Evolutionary conservation across 371 early-diverging fungal genomes (phyloP).

Genomic region (Capillidium rhysosporum): DNA sequence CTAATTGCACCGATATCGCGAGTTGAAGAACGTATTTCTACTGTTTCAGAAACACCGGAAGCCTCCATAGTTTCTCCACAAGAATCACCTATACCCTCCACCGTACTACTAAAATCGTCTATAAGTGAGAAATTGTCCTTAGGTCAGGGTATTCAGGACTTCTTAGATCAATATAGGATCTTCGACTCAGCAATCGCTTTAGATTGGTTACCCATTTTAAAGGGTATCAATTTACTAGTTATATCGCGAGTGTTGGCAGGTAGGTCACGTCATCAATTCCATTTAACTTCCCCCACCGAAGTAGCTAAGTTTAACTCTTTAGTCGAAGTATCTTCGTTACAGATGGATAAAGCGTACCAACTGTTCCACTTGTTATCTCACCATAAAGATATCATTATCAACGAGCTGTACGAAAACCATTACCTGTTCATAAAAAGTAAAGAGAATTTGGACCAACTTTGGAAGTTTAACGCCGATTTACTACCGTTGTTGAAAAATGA

Average conservation of each 20-base stretch:
- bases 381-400: not conserved
- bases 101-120: not conserved
- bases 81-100: not conserved
- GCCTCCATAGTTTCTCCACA: not conserved
- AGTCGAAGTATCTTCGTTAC: not conserved
- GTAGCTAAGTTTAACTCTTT: not conserved
- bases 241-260: not conserved
- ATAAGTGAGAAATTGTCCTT: not conserved
- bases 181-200: constrained; percentile 1
- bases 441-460: not conserved
- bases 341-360: not conserved
- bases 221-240: not conserved
- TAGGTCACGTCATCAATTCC: not conserved
- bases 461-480: not conserved
- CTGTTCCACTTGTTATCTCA: not conserved
- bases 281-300: not conserved
- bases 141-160: not conserved
- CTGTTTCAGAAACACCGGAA: not conserved
- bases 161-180: constrained; percentile 1
- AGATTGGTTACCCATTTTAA: not conserved
- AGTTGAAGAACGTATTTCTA: not conserved
- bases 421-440: not conserved
- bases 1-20: not conserved
- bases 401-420: not conserved
- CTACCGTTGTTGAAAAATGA: not conserved